A percentile compares a stretch with the other conserved stretches of the same genome.
phyloP scores from a whole-genome alignment of 306 rosid genomes.

The Quercus agrifolia region DNA sequence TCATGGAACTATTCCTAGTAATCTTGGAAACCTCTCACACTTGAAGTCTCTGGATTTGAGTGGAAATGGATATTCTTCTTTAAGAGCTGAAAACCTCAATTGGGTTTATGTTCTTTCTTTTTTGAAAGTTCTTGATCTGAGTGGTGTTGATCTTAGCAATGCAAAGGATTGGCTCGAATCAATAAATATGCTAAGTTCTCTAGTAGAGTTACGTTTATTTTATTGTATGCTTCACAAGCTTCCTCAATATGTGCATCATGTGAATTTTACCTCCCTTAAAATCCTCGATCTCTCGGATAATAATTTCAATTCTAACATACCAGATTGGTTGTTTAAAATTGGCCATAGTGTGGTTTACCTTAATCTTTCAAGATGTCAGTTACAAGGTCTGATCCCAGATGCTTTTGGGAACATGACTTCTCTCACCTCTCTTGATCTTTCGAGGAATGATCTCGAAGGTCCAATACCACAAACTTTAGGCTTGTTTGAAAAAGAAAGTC shows the following conservation, averaged over 20 bases:
- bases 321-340: conserved; percentile 21
- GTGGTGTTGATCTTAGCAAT: not conserved
- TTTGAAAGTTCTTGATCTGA: not conserved
- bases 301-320: not conserved
- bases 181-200: not conserved
- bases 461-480: conserved; percentile 16
- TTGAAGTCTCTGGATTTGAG: conserved; percentile 23
- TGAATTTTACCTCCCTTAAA: conserved; percentile 7
- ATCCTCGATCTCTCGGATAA: conserved; percentile 18
- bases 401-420: not conserved
- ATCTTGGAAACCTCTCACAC: conserved; percentile 17
- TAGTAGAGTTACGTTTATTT: not conserved
- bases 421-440: conserved; percentile 19
- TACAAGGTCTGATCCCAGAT: conserved; percentile 10
- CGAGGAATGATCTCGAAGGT: conserved; percentile 1
- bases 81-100: not conserved
- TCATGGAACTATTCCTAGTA: not conserved
- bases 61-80: not conserved
- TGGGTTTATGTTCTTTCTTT: not conserved
- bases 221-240: not conserved
- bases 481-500: not conserved
- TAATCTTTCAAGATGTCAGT: not conserved
- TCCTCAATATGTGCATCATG: not conserved
- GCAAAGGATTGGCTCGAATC: not conserved
- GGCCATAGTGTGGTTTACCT: conserved; percentile 2